These are phyloP conservation scores for Aegilops tauschii DNA, from an alignment of 176 grass and related monocot genomes.

Conservation along the genomic window DNA sequence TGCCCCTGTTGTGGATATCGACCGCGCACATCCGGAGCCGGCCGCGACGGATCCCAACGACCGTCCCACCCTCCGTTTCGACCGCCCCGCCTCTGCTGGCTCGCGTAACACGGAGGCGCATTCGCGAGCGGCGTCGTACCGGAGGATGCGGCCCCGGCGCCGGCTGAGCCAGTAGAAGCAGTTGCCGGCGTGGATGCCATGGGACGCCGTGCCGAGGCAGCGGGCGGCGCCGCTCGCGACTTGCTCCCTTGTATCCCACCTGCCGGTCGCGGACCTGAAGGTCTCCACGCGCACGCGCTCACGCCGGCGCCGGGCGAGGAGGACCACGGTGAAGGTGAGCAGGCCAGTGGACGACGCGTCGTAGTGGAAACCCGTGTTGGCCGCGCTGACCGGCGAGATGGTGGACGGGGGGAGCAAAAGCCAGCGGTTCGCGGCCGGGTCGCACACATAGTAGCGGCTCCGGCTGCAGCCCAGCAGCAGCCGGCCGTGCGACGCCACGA, in stretches of 20 bases:
- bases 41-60: background rate
- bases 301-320: background rate
- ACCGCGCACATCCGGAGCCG: background rate
- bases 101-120: background rate
- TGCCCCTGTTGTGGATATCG: background rate
- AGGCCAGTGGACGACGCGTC: background rate
- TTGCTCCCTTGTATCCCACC: background rate
- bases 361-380: background rate
- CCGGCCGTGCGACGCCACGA: slow-evolving; percentile 12
- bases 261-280: background rate
- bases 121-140: background rate
- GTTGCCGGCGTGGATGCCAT: background rate
- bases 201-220: background rate
- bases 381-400: background rate
- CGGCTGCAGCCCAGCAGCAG: background rate
- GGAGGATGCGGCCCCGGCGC: background rate
- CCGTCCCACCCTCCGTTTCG: background rate
- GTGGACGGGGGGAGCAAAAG: background rate
- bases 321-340: background rate
- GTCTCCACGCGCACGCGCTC: background rate
- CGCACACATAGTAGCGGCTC: slow-evolving; percentile 4
- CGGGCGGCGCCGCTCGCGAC: too few relatives aligned
- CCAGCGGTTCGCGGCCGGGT: slow-evolving; percentile 16
- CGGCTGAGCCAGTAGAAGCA: slow-evolving; percentile 22
- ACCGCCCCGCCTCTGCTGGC: background rate